Percentiles rank a stretch among this genome's conserved stretches.
These are phyloP conservation scores for Inga laurina DNA, from an alignment of 306 rosid species.

Conservation along the genomic window DNA sequence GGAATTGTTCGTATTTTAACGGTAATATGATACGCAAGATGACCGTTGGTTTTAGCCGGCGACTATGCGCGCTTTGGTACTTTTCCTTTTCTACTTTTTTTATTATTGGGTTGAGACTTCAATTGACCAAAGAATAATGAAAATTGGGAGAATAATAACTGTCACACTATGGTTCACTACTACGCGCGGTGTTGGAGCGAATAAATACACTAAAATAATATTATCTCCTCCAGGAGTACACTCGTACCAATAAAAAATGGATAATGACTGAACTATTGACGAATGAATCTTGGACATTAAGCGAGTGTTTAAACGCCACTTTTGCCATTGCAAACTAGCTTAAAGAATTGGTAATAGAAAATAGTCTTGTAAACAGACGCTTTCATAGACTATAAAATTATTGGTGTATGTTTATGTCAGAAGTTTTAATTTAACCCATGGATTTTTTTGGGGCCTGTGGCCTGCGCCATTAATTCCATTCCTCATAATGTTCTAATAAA, in stretches of 20 bases:
- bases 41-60: constrained; percentile 57
- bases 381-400: too few species aligned
- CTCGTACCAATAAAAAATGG: too few species aligned
- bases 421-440: too few species aligned
- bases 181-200: constrained; percentile 39
- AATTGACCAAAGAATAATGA: constrained; percentile 29
- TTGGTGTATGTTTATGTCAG: too few species aligned
- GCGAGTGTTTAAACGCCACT: neutral
- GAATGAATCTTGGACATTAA: neutral
- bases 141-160: constrained; percentile 52
- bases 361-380: too few species aligned
- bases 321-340: neutral
- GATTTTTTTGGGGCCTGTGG: too few species aligned
- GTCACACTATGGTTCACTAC: constrained; percentile 35
- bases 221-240: too few species aligned
- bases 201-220: neutral
- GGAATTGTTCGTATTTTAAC: neutral
- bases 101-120: neutral
- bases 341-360: neutral
- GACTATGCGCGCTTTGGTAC: neutral
- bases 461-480: too few species aligned
- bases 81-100: neutral
- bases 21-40: constrained; percentile 28
- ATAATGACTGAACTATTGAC: neutral
- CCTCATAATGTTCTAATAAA: too few species aligned